These are phyloP conservation scores for Huntiella decipiens DNA, from an alignment of 2,329 filamentous ascomycete species.

Conservation along the genomic window DNA sequence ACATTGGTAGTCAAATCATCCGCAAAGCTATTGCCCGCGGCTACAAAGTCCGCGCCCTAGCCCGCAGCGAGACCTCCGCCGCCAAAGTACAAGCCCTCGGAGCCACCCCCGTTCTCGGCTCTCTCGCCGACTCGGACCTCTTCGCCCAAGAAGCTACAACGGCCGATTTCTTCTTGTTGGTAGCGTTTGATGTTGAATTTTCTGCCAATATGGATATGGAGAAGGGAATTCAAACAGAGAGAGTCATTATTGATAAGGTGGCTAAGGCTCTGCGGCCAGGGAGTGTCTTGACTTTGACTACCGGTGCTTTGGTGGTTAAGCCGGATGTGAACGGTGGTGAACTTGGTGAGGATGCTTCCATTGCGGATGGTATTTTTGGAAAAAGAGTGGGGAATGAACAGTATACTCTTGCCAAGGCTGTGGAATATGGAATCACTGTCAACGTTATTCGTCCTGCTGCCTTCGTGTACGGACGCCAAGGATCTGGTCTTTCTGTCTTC, in stretches of 20 bases:
- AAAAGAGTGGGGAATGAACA: conserved; percentile 16
- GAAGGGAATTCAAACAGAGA: conserved; percentile 17
- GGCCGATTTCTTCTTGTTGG: conserved; percentile 25
- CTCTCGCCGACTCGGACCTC: conserved; percentile 20
- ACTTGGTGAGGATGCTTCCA: conserved; percentile 14
- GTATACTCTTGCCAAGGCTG: conserved; percentile 16
- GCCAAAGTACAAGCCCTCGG: conserved; percentile 20
- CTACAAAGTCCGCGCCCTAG: conserved; percentile 24
- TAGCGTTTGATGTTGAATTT: conserved; percentile 20
- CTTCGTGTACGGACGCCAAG: conserved; percentile 25
- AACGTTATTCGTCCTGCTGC: conserved; percentile 22
- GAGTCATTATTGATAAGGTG: conserved; percentile 21
- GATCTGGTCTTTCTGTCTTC: conserved; percentile 20
- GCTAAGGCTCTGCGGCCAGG: conserved; percentile 18
- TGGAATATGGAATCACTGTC: conserved; percentile 18
- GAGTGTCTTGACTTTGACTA: conserved; percentile 20
- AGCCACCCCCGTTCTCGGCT: conserved; percentile 22
- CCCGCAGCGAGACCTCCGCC: conserved; percentile 20
- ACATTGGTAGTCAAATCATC: conserved; percentile 20
- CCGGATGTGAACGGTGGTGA: conserved; percentile 16
- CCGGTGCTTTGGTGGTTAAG: conserved; percentile 16
- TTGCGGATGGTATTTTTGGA: conserved; percentile 14
- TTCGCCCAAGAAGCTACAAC: conserved; percentile 20
- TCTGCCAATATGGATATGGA: conserved; percentile 16
- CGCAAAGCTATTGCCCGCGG: conserved; percentile 20